Evolutionary conservation across 352 stramenopile genomes (phyloP), one percentile per base, ranked within the genome.

Genomic region (Globisporangium recalcitrans): DNA sequence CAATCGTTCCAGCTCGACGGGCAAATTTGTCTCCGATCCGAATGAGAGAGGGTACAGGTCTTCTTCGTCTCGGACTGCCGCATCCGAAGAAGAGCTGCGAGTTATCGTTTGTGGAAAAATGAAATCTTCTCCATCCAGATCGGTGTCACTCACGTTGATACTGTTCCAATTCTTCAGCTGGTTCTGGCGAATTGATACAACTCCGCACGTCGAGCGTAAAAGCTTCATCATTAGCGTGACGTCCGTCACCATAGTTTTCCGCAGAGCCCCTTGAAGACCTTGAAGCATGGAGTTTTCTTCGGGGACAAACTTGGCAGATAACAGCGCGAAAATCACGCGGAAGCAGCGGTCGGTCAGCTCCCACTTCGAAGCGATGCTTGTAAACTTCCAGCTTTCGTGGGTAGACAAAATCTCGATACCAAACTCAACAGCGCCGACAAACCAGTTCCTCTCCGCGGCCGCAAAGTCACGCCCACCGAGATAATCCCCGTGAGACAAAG

Each of bases 351-450:
- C 72, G 4, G 68, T 65, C 16, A 88, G 44, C 52, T 82, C 65
- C 47, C 71, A 87, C 32, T 76, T 80, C 21, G 75, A 68, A 11
- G 34, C 47, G 2, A 71, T 66, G 5, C 62, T 61, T 34, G 64
- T 61, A 63, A 91, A 91, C 51, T 78, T 74, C 81, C 81, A 91
- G 48, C 70, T 85, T 51, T 91, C 79, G 47, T 88, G 71, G 1
- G 74, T 85, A 14, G 72, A 70, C 38, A 91, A 44, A 11, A 88
- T 67, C 62, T 88, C 79, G 44, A 87, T 67, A 29, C 70, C 64
- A 63, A 88, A 88, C 42, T 88, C 79, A 6, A 82, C 70, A 5
- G 72, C 73, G 21, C 69, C 68, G 4, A 82, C 71, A 51, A 86
- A 78, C 81, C 81, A 91, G 31, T 70, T 67, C 19, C 65, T 68